Evolutionary conservation across 2,329 filamentous ascomycete species (phyloP), one percentile per base, ranked within the genome.

Genomic region (Arthroderma sp.): DNA sequence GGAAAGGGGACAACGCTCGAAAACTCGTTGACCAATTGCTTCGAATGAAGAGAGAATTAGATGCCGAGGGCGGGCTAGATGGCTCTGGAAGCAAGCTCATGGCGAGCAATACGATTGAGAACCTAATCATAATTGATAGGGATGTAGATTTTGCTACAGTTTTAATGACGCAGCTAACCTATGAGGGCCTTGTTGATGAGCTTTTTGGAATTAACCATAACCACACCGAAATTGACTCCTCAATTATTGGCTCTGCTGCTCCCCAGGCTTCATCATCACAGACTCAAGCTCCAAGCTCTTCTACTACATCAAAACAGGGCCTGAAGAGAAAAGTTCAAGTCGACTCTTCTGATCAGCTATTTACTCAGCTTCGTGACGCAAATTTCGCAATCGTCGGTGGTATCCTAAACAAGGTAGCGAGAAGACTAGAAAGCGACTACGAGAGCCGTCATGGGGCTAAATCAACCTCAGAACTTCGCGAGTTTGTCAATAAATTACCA

Each of bases 331-430:
- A 94, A 65, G 85, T 98, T 49, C 81, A 87, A 65, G 80, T 98
- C 1, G 91, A 97, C 69, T 87, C 87, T 2, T 88, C 86, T 13
- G 94, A 98, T 69, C 87, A 88, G 62, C 78, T 98, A 9, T 98
- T 91, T 68, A 84, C 85, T 52, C 87, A 94, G 63, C 77, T 98
- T 2, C 84, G 91, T 57, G 88, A 97, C 69, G 84, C 88, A 41
- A 98, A 98, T 69, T 98, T 97, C 70, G 91, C 91, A 37, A 90
- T 95, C 56, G 90, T 98, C 39, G 93, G 93, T 13, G 85, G 83
- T 55, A 76, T 94, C 7, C 78, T 98, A 60, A 95, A 96, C 71
- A 91, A 91, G 69, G 87, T 94, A 11, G 94, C 93, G 3, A 84
- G 90, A 31, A 84, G 91, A 11, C 76, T 98, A 23, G 87, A 87